Percentiles rank a stretch among this genome's conserved stretches.
phyloP scores from a whole-genome alignment of 2,329 filamentous ascomycete genomes.

The Ascochyta koolunga region DNA sequence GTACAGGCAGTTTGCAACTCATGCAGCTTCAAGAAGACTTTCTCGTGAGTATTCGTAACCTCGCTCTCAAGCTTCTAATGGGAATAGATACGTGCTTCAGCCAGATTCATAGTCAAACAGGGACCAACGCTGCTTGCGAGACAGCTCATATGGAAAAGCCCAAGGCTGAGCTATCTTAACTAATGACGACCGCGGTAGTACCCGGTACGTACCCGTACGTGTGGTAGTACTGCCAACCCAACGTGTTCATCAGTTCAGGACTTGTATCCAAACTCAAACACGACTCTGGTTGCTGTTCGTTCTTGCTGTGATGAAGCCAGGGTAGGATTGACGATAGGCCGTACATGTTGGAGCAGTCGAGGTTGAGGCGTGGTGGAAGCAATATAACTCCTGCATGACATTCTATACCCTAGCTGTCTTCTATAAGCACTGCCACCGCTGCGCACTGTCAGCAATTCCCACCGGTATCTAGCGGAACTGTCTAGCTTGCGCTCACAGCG shows the following conservation, averaged over 20 bases:
- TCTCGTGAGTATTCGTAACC: neutral
- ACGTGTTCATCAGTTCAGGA: neutral
- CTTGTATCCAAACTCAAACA: neutral
- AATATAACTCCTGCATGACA: conserved; percentile 14
- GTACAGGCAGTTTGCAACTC: neutral
- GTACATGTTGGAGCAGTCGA: neutral
- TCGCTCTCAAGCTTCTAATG: neutral
- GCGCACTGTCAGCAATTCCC: conserved; percentile 33
- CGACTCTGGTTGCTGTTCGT: neutral
- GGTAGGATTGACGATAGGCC: neutral
- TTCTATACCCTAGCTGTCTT: conserved; percentile 7
- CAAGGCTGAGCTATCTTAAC: conserved; percentile 11
- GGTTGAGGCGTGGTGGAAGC: conserved; percentile 10
- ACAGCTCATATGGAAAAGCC: neutral
- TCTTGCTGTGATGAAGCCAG: neutral
- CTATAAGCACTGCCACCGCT: conserved; percentile 41
- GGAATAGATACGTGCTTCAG: neutral
- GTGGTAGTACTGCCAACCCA: neutral
- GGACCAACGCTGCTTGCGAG: neutral
- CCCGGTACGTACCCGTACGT: neutral
- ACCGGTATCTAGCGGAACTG: conserved; percentile 26
- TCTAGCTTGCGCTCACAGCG: conserved; percentile 22
- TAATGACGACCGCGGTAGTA: conserved; percentile 1
- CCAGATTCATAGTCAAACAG: neutral
- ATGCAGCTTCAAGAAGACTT: neutral